Conservation (phyloP, 1,139 yeast species). For the Pichia sp. region DNA sequence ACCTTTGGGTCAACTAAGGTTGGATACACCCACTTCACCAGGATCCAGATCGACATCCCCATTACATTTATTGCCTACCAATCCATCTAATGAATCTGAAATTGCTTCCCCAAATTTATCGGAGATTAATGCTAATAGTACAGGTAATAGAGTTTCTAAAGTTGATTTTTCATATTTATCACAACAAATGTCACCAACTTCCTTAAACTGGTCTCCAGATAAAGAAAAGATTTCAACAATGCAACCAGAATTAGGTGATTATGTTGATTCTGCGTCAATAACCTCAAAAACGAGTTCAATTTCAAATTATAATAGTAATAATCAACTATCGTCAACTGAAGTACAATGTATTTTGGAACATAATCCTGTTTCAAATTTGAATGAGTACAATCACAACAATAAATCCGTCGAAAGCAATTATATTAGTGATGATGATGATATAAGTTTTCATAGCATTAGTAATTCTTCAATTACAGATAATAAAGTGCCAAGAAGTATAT, state of each 20-base stretch:
- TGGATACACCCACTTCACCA: neutral
- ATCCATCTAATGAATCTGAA: neutral
- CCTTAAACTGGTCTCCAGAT: constrained; percentile 23
- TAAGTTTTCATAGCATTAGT: neutral
- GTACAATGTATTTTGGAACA: constrained; percentile 7
- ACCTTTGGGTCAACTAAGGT: too few species aligned
- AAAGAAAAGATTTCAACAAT: constrained; percentile 5
- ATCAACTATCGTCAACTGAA: neutral
- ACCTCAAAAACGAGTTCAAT: constrained; percentile 7
- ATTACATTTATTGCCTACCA: neutral
- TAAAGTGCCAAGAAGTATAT: neutral
- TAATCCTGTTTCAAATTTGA: neutral
- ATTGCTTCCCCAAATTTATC: neutral
- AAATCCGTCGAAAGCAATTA: neutral
- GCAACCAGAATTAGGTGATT: constrained; percentile 9
- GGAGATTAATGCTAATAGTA: neutral
- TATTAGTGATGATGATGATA: neutral
- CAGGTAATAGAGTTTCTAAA: constrained; percentile 10
- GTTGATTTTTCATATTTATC: constrained; percentile 24
- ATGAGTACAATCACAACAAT: neutral
- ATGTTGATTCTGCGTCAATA: constrained; percentile 1
- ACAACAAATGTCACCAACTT: constrained; percentile 24
- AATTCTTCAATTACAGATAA: neutral
- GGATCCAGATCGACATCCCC: neutral
- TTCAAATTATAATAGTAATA: constrained; percentile 4